Conservation (phyloP, 768 basidiomycete genomes). For the Amylocystis lapponica region DNA sequence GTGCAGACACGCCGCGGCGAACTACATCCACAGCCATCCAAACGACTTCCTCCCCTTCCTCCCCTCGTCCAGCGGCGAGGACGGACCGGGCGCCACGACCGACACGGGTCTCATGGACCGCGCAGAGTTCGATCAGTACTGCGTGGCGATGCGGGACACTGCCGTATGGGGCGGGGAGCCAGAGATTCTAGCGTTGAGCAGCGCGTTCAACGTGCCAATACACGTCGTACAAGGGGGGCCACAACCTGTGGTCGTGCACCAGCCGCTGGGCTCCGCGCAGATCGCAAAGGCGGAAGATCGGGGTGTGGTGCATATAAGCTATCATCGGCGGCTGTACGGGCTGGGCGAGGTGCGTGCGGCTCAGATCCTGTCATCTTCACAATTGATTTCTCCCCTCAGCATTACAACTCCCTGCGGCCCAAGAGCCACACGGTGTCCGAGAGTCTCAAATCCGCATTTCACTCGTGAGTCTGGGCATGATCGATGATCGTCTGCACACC, state of each 20-base stretch:
- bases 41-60: slow-evolving; percentile 94
- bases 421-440: slow-evolving; percentile 22
- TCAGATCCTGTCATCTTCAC: no score
- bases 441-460: slow-evolving; percentile 16
- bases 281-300: slow-evolving; percentile 29
- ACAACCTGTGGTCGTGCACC: slow-evolving; percentile 81
- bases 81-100: slow-evolving; percentile 49
- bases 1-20: slow-evolving; percentile 65
- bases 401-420: slow-evolving; percentile 83
- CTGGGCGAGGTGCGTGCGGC: slow-evolving; percentile 79
- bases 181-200: slow-evolving; percentile 86
- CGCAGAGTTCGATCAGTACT: slow-evolving; percentile 67
- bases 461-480: not conserved
- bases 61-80: slow-evolving; percentile 67
- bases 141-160: slow-evolving; percentile 69
- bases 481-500: not conserved
- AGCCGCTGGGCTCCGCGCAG: slow-evolving; percentile 40
- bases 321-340: slow-evolving; percentile 91
- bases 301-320: slow-evolving; percentile 67
- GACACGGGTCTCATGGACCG: slow-evolving; percentile 69
- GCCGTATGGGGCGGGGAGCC: slow-evolving; percentile 98
- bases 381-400: slow-evolving; percentile 38
- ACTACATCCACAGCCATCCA: slow-evolving; percentile 75
- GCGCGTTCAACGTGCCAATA: slow-evolving; percentile 77
- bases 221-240: slow-evolving; percentile 83